These are phyloP conservation scores for Fusarium decemcellulare DNA, from an alignment of 2,329 filamentous ascomycete species.

Conservation along the genomic window DNA sequence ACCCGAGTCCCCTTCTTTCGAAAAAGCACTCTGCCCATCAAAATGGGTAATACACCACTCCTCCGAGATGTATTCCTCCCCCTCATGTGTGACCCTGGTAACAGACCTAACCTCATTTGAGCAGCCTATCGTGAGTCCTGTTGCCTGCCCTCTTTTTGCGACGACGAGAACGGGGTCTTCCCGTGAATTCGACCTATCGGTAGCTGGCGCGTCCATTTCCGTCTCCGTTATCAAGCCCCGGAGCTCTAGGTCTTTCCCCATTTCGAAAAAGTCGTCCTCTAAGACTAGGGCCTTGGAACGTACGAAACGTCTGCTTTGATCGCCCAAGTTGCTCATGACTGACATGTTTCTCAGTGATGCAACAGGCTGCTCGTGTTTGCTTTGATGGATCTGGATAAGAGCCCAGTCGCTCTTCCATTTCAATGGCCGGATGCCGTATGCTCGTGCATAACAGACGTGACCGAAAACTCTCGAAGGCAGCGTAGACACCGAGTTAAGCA, in stretches of 20 bases:
- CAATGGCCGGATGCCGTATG: too few species aligned
- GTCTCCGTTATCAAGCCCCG: neutral
- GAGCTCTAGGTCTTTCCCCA: neutral
- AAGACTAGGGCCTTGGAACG: too few species aligned
- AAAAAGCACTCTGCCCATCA: neutral
- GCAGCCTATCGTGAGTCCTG: neutral
- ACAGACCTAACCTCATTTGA: neutral
- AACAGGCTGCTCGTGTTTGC: neutral
- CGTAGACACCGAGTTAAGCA: too few species aligned
- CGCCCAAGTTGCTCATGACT: neutral
- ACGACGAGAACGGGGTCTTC: neutral
- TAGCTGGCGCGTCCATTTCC: neutral
- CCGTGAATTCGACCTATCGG: too few species aligned
- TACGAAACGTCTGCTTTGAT: too few species aligned
- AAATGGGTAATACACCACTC: neutral
- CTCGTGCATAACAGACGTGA: too few species aligned
- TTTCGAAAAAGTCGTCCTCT: neutral
- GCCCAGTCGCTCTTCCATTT: too few species aligned
- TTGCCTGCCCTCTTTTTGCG: neutral
- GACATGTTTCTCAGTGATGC: neutral
- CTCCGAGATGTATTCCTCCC: neutral
- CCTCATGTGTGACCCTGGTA: neutral
- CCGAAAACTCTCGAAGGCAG: too few species aligned
- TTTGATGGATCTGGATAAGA: too few species aligned
- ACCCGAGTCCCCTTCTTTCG: neutral